Conservation (phyloP, 2,329 filamentous ascomycete genomes). For the Aspergillus floridensis region DNA sequence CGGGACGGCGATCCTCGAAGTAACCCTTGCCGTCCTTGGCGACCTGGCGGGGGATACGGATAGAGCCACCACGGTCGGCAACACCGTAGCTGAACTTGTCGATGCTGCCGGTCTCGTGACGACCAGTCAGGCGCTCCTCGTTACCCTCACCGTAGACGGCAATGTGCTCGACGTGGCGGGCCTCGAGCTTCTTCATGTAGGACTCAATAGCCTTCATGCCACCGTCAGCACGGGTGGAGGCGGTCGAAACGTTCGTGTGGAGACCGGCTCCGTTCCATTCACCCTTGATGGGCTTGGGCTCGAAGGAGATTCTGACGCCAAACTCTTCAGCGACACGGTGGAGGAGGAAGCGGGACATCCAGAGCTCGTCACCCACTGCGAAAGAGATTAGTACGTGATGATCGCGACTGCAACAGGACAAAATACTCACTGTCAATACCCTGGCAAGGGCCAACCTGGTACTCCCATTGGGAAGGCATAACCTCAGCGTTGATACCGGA, state of each 20-base stretch:
- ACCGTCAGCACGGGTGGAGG: constrained; percentile 82
- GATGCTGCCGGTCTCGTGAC: constrained; percentile 90
- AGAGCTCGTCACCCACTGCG: constrained; percentile 89
- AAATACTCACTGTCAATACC: constrained; percentile 72
- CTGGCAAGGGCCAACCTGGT: constrained; percentile 86
- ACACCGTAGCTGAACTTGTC: constrained; percentile 93
- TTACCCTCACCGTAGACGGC: constrained; percentile 95
- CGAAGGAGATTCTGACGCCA: constrained; percentile 89
- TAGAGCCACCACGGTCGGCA: constrained; percentile 90
- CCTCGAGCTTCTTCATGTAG: constrained; percentile 78
- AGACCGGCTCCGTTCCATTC: constrained; percentile 97
- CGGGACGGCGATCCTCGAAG: constrained; percentile 82
- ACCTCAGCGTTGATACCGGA: constrained; percentile 99
- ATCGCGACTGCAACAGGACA: background rate
- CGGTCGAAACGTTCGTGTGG: constrained; percentile 90
- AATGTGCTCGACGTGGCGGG: constrained; percentile 78
- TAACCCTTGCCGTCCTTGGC: constrained; percentile 90
- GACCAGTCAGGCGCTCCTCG: constrained; percentile 86
- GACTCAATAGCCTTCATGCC: constrained; percentile 95
- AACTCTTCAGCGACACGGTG: constrained; percentile 94
- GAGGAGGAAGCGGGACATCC: constrained; percentile 86
- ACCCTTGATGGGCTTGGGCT: constrained; percentile 92
- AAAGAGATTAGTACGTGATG: constrained; percentile 24
- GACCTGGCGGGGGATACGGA: constrained; percentile 83
- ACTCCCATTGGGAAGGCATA: constrained; percentile 97